These are phyloP conservation scores for Anisodus acutangulus DNA, from an alignment of 257 asterid species.

Conservation along the genomic window DNA sequence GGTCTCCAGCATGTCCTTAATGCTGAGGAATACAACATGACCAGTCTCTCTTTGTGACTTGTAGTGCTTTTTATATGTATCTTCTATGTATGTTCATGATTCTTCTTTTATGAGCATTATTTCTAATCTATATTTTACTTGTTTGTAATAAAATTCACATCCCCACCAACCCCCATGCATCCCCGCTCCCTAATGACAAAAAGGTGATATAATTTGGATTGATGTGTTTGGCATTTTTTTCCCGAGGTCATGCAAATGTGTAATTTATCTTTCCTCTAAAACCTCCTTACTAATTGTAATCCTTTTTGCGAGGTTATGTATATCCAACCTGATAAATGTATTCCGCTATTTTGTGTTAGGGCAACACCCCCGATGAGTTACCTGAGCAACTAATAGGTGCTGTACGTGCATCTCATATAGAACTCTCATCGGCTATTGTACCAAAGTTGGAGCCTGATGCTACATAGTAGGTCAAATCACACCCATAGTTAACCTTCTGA, in stretches of 20 bases:
- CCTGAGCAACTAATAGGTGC: conserved; percentile 59
- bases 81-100: not conserved
- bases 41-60: not conserved
- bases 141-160: not conserved
- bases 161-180: not conserved
- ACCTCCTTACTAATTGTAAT: not conserved
- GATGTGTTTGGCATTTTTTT: not conserved
- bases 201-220: not conserved
- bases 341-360: conserved; percentile 33
- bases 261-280: not conserved
- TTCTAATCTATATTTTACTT: not conserved
- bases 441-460: conserved; percentile 46
- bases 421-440: conserved; percentile 48
- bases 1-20: no score
- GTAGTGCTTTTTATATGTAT: not conserved
- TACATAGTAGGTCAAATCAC: conserved; percentile 32
- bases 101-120: not conserved
- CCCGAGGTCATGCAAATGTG: conserved; percentile 8
- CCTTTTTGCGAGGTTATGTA: not conserved
- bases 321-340: conserved; percentile 4
- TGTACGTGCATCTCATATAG: conserved; percentile 55
- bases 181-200: not conserved
- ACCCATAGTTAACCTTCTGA: not conserved
- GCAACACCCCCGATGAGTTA: conserved; percentile 47
- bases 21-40: no score